Evolutionary conservation across 768 basidiomycete genomes (phyloP).

Genomic region (Lactarius indigo): DNA sequence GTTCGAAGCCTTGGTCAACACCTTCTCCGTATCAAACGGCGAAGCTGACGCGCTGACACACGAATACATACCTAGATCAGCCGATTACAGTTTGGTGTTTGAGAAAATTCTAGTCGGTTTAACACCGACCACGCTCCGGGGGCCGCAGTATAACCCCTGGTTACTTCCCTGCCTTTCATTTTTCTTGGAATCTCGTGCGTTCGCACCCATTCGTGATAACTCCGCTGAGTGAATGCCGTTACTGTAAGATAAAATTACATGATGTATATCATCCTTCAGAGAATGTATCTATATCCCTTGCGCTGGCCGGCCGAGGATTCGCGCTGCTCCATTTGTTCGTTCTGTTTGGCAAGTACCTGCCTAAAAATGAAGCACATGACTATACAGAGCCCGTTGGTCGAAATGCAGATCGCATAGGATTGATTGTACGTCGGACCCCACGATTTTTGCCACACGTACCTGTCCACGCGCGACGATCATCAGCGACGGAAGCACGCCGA

Average conservation of each 20-base stretch:
- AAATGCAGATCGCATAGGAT: slow-evolving; percentile 73
- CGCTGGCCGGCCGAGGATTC: slow-evolving; percentile 40
- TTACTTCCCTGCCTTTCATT: neutral
- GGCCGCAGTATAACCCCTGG: neutral
- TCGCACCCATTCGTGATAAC: neutral
- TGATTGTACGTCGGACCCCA: slow-evolving; percentile 71
- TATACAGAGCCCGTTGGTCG: slow-evolving; percentile 43
- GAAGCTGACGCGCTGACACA: too few species aligned
- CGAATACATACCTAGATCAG: neutral
- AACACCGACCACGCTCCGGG: neutral
- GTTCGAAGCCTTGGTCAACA: neutral
- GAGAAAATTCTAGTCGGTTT: neutral
- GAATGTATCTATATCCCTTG: slow-evolving; percentile 44
- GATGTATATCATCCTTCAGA: slow-evolving; percentile 31
- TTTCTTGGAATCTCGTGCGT: neutral
- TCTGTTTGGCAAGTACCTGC: slow-evolving; percentile 31
- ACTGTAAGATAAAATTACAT: neutral
- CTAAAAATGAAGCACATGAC: slow-evolving; percentile 39
- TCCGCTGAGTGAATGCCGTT: neutral
- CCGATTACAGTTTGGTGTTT: too few species aligned
- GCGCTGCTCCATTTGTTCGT: slow-evolving; percentile 35
- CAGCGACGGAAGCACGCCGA: slow-evolving; percentile 5
- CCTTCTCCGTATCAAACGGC: neutral
- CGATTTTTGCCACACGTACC: slow-evolving; percentile 61
- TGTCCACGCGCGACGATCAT: slow-evolving; percentile 26